phyloP scores from a whole-genome alignment of 2,329 filamentous ascomycete species.

The Aspergillus arachidicola region DNA sequence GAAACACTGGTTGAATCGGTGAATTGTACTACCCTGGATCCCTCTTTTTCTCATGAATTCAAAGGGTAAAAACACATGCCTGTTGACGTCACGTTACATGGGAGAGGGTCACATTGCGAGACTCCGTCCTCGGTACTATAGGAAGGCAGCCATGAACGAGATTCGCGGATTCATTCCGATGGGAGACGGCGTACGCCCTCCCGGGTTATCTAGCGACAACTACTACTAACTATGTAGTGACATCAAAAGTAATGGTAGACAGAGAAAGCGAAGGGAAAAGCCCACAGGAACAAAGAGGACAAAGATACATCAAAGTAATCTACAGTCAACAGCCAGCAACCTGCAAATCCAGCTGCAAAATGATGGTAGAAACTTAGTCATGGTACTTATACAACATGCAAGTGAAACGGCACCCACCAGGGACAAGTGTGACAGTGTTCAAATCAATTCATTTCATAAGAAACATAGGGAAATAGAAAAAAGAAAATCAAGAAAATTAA shows the following conservation, averaged over 20 bases:
- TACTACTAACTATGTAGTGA: neutral
- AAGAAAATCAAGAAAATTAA: conserved; percentile 13
- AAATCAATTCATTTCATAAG: conserved; percentile 6
- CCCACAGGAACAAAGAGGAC: neutral
- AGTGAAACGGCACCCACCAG: conserved; percentile 9
- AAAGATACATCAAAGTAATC: conserved; percentile 7
- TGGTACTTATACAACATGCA: conserved; percentile 14
- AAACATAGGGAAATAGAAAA: conserved; percentile 5
- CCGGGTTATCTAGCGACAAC: neutral
- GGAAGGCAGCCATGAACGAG: neutral
- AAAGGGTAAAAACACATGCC: too few species aligned
- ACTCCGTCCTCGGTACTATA: too few species aligned
- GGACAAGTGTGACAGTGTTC: conserved; percentile 1
- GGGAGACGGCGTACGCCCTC: neutral
- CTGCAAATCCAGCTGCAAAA: conserved; percentile 3
- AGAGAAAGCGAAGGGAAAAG: neutral
- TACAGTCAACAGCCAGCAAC: neutral
- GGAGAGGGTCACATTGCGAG: neutral
- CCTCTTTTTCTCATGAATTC: neutral
- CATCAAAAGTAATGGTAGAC: neutral
- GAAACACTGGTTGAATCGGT: neutral
- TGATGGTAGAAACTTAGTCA: neutral
- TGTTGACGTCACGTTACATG: neutral
- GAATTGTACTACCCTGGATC: neutral
- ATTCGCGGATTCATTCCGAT: neutral